Conservation (phyloP, 2,329 filamentous ascomycete genomes). For the Xylaria sp. region DNA sequence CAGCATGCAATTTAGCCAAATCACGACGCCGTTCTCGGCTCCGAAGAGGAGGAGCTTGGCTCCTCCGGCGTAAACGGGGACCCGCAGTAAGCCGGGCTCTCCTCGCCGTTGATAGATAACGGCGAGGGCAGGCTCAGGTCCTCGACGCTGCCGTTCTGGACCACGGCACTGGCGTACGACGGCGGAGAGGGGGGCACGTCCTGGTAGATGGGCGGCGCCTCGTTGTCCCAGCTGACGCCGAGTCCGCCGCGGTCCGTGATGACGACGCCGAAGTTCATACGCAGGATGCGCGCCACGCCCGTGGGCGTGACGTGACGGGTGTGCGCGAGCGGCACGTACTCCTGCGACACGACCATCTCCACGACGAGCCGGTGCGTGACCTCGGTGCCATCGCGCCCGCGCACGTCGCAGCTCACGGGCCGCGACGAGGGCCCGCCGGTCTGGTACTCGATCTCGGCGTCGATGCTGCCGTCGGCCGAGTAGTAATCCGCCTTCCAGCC, state of each 20-base stretch:
- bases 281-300: constrained; percentile 86
- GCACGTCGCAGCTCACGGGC: constrained; percentile 78
- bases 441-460: constrained; percentile 84
- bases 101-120: neutral
- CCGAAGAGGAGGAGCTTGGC: neutral
- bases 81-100: constrained; percentile 15
- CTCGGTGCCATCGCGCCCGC: constrained; percentile 77
- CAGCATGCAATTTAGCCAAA: neutral
- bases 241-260: constrained; percentile 87
- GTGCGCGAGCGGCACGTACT: constrained; percentile 79
- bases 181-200: constrained; percentile 91
- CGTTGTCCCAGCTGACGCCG: constrained; percentile 96
- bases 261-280: constrained; percentile 87
- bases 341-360: constrained; percentile 93
- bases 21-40: neutral
- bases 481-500: constrained; percentile 86
- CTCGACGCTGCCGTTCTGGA: constrained; percentile 31
- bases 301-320: constrained; percentile 79
- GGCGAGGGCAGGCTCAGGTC: constrained; percentile 22
- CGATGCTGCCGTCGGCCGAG: constrained; percentile 66
- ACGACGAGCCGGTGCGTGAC: constrained; percentile 87
- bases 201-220: constrained; percentile 92
- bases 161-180: constrained; percentile 17
- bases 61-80: neutral
- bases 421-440: constrained; percentile 63